Evolutionary conservation across 2,329 filamentous ascomycete species (phyloP), one percentile per base, ranked within the genome.

Genomic region (Herpotrichia juniperi): DNA sequence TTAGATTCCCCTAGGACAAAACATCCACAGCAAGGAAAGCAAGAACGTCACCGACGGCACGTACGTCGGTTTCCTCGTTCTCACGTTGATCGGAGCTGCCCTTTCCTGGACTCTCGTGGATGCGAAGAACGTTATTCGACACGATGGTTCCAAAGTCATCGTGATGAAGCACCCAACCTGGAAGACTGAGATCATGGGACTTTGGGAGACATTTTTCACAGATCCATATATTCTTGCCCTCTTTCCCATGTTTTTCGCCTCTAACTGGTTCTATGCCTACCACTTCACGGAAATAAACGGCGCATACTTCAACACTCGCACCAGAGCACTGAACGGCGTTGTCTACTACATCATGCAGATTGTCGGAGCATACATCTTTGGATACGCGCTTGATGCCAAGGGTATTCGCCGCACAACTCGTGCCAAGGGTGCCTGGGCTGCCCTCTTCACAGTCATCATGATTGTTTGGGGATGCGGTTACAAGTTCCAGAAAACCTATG

Each of bases 121-220:
- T 64, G 89, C 89, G 31, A 83, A 83, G 61, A 83, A 85, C 49
- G 83, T 96, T 56, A 78, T 90, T 59, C 90, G 92, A 55, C 79
- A 82, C 31, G 91, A 96, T 69, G 90, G 91, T 52, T 88, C 88
- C 51, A 77, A 85, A 53, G 86, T 96, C 68, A 91, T 96, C 57
- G 76, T 93, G 57, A 96, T 93, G 89, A 93, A 94, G 79, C 90
- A 96, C 74, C 92, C 92, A 3, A 90, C 89, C 46, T 96, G 90
- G 89, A 84, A 85, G 66, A 87, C 89, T 2, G 92, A 96, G 75
- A 74, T 96, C 55, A 58, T 83, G 16, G 92, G 92, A 49, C 83
- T 96, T 2, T 88, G 81, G 73, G 83, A 94, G 72, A 91, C 89
- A 0, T 76, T 96, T 50, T 76, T 77, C 45, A 80, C 80, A 26